These are phyloP conservation scores for Amanita rimosa DNA, from an alignment of 768 basidiomycete genomes.

Conservation along the genomic window DNA sequence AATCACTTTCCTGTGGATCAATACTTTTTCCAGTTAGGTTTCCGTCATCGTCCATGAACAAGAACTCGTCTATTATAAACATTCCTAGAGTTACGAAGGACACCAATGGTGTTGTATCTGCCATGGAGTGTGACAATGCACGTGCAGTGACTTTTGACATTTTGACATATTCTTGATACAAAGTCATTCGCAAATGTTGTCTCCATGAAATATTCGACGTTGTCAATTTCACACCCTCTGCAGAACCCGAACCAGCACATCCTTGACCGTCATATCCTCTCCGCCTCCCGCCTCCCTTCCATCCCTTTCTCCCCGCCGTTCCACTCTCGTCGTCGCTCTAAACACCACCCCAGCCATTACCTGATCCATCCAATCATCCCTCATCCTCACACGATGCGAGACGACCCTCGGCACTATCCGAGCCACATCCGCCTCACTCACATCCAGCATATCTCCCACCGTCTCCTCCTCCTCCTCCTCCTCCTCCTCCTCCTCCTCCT, in stretches of 20 bases:
- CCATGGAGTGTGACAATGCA: slow-evolving; percentile 24
- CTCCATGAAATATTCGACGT: no score
- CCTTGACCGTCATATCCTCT: slow-evolving; percentile 4
- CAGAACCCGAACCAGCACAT: slow-evolving; percentile 1
- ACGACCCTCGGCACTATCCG: slow-evolving; percentile 63
- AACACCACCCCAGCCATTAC: slow-evolving; percentile 38
- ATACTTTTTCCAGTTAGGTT: slow-evolving; percentile 32
- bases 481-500: background rate
- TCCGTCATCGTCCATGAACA: slow-evolving; percentile 47
- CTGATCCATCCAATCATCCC: slow-evolving; percentile 62
- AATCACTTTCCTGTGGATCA: slow-evolving; percentile 36
- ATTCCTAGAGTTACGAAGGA: slow-evolving; percentile 65
- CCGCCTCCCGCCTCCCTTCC: background rate
- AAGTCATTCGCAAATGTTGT: no score
- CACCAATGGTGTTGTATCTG: slow-evolving; percentile 7
- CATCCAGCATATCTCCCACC: slow-evolving; percentile 31
- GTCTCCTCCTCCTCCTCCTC: background rate
- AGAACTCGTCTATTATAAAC: slow-evolving; percentile 85
- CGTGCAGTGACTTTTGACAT: no score
- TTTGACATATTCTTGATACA: no score
- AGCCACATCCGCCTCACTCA: slow-evolving; percentile 67
- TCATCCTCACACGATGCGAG: slow-evolving; percentile 63
- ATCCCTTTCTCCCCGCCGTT: background rate
- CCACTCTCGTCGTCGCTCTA: background rate
- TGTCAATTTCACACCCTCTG: background rate